Evolutionary conservation across 768 basidiomycete genomes (phyloP).

Genomic region (Tubosaeta sp.): DNA sequence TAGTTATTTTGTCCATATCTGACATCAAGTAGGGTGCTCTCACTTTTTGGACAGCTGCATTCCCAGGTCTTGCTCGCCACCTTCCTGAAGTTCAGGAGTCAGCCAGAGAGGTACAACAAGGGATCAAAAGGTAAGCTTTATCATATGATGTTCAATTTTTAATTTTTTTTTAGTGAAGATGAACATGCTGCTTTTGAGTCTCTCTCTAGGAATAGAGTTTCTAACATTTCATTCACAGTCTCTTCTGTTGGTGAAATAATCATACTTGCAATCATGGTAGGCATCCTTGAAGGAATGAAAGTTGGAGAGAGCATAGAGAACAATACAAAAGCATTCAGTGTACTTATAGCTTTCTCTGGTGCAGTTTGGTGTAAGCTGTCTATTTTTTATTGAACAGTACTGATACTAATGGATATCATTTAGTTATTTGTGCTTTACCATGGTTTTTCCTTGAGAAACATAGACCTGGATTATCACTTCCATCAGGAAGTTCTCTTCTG

Average conservation of each 20-base stretch:
- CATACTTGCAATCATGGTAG: slow-evolving; percentile 69
- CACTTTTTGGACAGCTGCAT: slow-evolving; percentile 83
- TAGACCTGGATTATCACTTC: slow-evolving; percentile 59
- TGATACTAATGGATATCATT: not conserved
- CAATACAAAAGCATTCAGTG: slow-evolving; percentile 72
- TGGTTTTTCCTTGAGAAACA: slow-evolving; percentile 72
- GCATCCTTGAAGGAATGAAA: slow-evolving; percentile 64
- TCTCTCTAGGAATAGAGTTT: slow-evolving; percentile 65
- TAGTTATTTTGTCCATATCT: not conserved
- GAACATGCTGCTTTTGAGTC: slow-evolving; percentile 57
- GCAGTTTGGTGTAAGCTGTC: slow-evolving; percentile 60
- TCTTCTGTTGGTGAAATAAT: slow-evolving; percentile 68
- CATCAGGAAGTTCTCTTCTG: slow-evolving; percentile 48
- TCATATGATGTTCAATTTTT: not conserved
- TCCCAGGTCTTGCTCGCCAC: slow-evolving; percentile 69
- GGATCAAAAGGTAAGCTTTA: slow-evolving; percentile 43
- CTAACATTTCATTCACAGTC: slow-evolving; percentile 70
- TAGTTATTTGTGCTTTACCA: slow-evolving; percentile 64
- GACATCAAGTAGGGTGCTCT: slow-evolving; percentile 46
- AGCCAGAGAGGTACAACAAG: slow-evolving; percentile 33
- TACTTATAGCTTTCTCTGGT: slow-evolving; percentile 74
- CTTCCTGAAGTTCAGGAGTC: slow-evolving; percentile 65
- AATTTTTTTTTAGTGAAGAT: slow-evolving; percentile 30
- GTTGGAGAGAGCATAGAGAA: slow-evolving; percentile 60
- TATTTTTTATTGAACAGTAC: not conserved